Evolutionary conservation across 768 basidiomycete species (phyloP), one percentile per base, ranked within the genome.

Genomic region (Auriculariales sp.): DNA sequence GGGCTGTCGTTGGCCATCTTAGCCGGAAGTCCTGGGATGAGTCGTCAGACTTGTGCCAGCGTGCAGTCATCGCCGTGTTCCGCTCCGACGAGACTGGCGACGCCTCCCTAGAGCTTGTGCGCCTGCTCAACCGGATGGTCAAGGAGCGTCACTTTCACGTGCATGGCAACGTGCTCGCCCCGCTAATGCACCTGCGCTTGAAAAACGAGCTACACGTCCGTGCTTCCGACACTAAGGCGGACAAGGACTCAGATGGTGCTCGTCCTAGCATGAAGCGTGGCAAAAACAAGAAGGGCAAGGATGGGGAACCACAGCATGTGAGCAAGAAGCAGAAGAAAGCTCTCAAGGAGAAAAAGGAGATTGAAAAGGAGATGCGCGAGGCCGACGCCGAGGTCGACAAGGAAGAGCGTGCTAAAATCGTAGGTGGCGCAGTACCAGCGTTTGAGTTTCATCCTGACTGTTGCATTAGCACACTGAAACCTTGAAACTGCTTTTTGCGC

Each of bases 321-420:
- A 95, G 89, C 66, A 99, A 98, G 71, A 98, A 91, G 66, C 76
- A 83, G 39, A 81, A 75, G 63, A 93, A 92, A 66, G 77, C 68
- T 28, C 66, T 83, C 54, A 93, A 85, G 64, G 94, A 98, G 67
- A 78, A 77, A 60, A 83, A 89, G 63, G 89, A 81, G 59, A 91
- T 97, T 46, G 78, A 87, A 62, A 82, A 82, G 60, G 93, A 98
- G 65, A 78, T 97, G 68, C 81, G 78, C 48, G 94, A 95, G 62
- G 95, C 94, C 17, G 92, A 87, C 61, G 92, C 89, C 25, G 88
- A 91, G 59, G 80, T 97, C 25, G 86, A 95, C 67, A 79, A 80
- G 59, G 91, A 97, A 66, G 92, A 95, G 58, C 78, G 88, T 54
- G 81, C 81, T 24, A 69, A 69, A 42, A 83, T 77, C 54, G 92